Percentiles rank a stretch among this genome's conserved stretches.
phyloP scores from a whole-genome alignment of 805 yeast species.

The Candida wancherniae region DNA sequence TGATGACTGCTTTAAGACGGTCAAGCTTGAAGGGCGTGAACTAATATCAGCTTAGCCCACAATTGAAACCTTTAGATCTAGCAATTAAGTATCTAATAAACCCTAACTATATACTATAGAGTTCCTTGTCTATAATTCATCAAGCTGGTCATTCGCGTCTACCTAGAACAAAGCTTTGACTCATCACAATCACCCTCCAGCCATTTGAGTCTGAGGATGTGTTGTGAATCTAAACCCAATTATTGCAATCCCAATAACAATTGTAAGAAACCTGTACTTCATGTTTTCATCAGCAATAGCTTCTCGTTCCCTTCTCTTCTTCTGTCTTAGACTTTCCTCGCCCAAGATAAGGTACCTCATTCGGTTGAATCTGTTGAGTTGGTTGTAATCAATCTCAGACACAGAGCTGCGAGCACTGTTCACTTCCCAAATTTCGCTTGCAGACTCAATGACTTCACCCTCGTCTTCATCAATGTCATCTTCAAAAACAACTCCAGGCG shows the following conservation, averaged over 20 bases:
- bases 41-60: too few relatives aligned
- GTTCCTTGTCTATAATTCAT: too few relatives aligned
- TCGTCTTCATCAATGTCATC: too few relatives aligned
- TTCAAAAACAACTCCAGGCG: slow-evolving; percentile 10
- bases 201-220: slow-evolving; percentile 13
- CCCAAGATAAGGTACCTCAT: slow-evolving; percentile 34
- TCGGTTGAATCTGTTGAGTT: slow-evolving; percentile 30
- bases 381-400: slow-evolving; percentile 17
- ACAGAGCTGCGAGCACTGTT: slow-evolving; percentile 9
- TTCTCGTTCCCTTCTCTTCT: slow-evolving; percentile 17
- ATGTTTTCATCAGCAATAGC: slow-evolving; percentile 35
- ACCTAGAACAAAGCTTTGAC: too few relatives aligned
- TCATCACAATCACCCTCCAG: slow-evolving; percentile 3
- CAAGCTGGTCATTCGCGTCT: too few relatives aligned
- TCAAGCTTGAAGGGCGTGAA: too few relatives aligned
- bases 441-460: slow-evolving; percentile 6
- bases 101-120: too few relatives aligned
- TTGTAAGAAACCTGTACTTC: slow-evolving; percentile 38
- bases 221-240: slow-evolving; percentile 35
- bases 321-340: slow-evolving; percentile 15
- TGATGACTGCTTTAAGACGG: too few relatives aligned
- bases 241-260: slow-evolving; percentile 39
- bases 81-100: too few relatives aligned
- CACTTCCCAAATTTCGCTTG: slow-evolving; percentile 18
- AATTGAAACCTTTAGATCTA: too few relatives aligned